Evolutionary conservation across 2,329 filamentous ascomycete genomes (phyloP).

Genomic region (Arthrobotrys musiformis): DNA sequence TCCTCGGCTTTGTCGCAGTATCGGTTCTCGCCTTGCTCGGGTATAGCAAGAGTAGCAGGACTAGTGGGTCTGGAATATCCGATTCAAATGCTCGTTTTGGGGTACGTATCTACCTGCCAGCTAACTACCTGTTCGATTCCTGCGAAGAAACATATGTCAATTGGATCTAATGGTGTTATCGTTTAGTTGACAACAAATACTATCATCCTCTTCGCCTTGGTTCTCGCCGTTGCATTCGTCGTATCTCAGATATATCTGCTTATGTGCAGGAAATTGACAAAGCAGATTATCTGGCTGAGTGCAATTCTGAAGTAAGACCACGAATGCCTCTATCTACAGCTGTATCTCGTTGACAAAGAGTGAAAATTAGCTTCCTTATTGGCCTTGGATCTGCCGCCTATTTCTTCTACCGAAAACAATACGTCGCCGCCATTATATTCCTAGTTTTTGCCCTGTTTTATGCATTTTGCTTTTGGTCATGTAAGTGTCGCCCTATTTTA

Average conservation of each 20-base stretch:
- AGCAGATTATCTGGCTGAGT: slow-evolving; percentile 91
- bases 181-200: slow-evolving; percentile 74
- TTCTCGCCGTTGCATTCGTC: slow-evolving; percentile 77
- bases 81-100: slow-evolving; percentile 44
- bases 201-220: slow-evolving; percentile 83
- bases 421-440: slow-evolving; percentile 86
- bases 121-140: no score
- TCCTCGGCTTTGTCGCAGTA: slow-evolving; percentile 78
- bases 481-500: slow-evolving; percentile 61
- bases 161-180: not conserved
- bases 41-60: slow-evolving; percentile 68
- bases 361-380: slow-evolving; percentile 70
- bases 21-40: slow-evolving; percentile 79
- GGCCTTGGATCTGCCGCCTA: slow-evolving; percentile 87
- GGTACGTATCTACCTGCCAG: slow-evolving; percentile 27
- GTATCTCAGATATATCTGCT: slow-evolving; percentile 82
- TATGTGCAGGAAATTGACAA: slow-evolving; percentile 79
- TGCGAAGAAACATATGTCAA: not conserved
- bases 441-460: slow-evolving; percentile 83
- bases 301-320: slow-evolving; percentile 76
- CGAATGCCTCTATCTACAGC: not conserved
- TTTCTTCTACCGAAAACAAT: slow-evolving; percentile 71
- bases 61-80: slow-evolving; percentile 37
- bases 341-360: slow-evolving; percentile 1
- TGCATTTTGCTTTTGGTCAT: slow-evolving; percentile 84